Evolutionary conservation across 2,329 filamentous ascomycete species (phyloP), one percentile per base, ranked within the genome.

Genomic region (Chaetomiaceae sp.): DNA sequence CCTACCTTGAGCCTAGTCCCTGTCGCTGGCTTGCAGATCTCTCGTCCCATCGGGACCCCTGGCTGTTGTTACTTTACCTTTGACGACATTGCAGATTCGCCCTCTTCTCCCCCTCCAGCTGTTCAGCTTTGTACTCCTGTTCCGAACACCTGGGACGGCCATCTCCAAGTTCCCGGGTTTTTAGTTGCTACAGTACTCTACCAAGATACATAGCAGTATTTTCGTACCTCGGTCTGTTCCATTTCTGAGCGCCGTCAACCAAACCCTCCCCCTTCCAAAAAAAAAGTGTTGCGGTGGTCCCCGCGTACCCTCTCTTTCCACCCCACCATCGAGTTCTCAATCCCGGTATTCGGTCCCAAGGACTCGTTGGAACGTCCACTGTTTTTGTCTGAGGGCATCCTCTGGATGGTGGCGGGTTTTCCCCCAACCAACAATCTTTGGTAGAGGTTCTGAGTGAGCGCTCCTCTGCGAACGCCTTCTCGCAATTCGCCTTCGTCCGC

Each of bases 11-110:
- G n/a, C n/a, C n/a, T n/a, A n/a, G n/a, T n/a, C n/a, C n/a, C n/a
- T n/a, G n/a, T n/a, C n/a, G n/a, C n/a, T n/a, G n/a, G n/a, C n/a
- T 37, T 52, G 55, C 55, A 50, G 34, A 53, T 55, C 51, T 23
- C 42, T 47, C 36, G 41, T 57, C 38, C 43, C 48, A 45, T 48
- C 34, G 5, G 30, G 33, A 18, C 29, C 37, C 48, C 48, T 32
- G 32, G 30, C 23, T 9, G 6, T 4, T n/a, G 13, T 4, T 13
- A 33, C 30, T 13, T 33, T 33, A n/a, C n/a, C 48, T n/a, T 53
- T 38, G 50, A 48, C 37, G 30, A 23, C 48, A 32, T 47, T 42
- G 30, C 32, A 48, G 30, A 14, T 37, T 32, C 37, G 8, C 9
- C 6, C 27, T 46, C 20, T 21, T 18, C 27, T 42, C 14, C 18